Evolutionary conservation across 139 green algal species (phyloP), one percentile per base, ranked within the genome.

Genomic region (Marvania coccoides): DNA sequence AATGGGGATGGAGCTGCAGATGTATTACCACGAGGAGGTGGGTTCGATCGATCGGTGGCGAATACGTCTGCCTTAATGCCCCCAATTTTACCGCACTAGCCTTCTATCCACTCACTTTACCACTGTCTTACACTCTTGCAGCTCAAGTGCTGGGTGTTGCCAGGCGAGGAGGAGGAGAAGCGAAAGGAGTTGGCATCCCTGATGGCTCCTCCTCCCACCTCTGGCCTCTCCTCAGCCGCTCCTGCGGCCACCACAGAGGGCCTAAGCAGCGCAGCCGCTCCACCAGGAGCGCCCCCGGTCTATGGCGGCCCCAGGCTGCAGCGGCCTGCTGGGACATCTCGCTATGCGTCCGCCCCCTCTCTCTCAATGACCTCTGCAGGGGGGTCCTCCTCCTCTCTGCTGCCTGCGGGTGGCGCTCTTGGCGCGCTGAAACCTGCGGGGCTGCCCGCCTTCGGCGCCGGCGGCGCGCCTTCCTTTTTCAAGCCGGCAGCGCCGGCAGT

Each of bases 141-240:
- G 71, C 71, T 77, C 54, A 72, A 72, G 45, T 77, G 71, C 57
- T 77, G 71, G 71, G 35, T 77, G 33, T 23, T 73, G 40, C 71
- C 71, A 12, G 71, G 71, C 1, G 71, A 77, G 45, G 71, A 77
- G 48, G 63, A 77, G 14, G 42, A 55, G 35, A 57, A 56, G 47
- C 24, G 35, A 14, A 14, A 31, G 13, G 36, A 77, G 36, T 58
- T 69, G 3, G 54, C 4, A 5, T 0, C 10, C 54, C n/a, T 15
- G n/a, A 24, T 12, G 4, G 28, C 29, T 9, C 30, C 30, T 23
- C 58, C 58, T 30, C 58, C 58, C 35, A 51, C 19, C 19, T 51
- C 24, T 23, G 1, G 54, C 15, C 26, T 45, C 37, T n/a, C 14
- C 28, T 66, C 59, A 39, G 15, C 6, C 30, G 23, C 10, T 9